Conservation (phyloP, 75 land plant genomes). For the Cunninghamia lanceolata region DNA sequence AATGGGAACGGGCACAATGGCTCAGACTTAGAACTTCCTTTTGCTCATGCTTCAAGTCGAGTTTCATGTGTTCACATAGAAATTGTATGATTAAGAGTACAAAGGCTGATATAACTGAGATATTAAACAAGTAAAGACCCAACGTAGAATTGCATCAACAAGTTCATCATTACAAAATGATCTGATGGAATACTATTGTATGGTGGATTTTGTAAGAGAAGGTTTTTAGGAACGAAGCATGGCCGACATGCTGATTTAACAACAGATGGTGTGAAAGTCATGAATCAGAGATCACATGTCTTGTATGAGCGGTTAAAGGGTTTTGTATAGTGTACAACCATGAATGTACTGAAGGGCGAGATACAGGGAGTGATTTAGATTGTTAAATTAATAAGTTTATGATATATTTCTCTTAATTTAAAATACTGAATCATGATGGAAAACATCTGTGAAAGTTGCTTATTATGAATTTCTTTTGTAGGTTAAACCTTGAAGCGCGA, state of each 20-base stretch:
- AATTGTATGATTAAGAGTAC: constrained; percentile 89
- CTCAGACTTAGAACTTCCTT: neutral
- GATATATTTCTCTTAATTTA: too few relatives aligned
- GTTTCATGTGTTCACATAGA: neutral
- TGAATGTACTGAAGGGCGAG: constrained; percentile 84
- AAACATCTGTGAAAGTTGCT: too few relatives aligned
- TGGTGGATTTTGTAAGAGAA: constrained; percentile 99
- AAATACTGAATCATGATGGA: too few relatives aligned
- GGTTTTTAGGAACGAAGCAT: constrained; percentile 89
- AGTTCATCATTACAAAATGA: constrained; percentile 98
- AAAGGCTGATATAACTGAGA: constrained; percentile 86
- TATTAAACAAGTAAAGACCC: constrained; percentile 87
- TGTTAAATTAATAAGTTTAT: too few relatives aligned
- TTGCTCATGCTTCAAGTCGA: neutral
- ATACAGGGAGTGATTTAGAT: too few relatives aligned
- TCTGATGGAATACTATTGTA: constrained; percentile 99
- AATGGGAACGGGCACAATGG: neutral
- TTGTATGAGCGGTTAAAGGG: constrained; percentile 90
- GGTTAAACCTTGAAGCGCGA: too few relatives aligned
- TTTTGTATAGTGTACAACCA: constrained; percentile 91
- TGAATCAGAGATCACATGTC: constrained; percentile 95
- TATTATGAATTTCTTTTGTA: too few relatives aligned
- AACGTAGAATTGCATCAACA: constrained; percentile 93
- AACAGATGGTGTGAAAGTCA: constrained; percentile 76
- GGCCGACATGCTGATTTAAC: constrained; percentile 94